Evolutionary conservation across 169 alveolate genomes (phyloP), one percentile per base, ranked within the genome.

Genomic region (Plasmodium falciparum): DNA sequence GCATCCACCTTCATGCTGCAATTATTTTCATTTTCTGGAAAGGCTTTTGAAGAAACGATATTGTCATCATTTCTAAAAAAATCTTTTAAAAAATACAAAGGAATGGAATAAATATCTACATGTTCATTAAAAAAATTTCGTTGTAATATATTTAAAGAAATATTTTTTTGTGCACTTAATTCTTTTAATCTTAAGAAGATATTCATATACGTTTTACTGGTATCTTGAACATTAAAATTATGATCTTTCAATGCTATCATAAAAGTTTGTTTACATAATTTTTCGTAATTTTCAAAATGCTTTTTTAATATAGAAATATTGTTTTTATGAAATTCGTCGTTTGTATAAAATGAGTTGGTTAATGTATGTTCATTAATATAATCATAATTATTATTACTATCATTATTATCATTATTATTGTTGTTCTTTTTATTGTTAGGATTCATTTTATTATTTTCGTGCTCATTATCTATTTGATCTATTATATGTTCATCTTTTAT

Each of bases 1-100:
- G 8, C 7, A 33, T 4, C 8, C 45, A 33, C 45, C 8, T 33
- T 33, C 7, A 6, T 0, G 8, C 7, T 33, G 45, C 45, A 5
- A 56, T 56, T 56, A 6, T 56, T 56, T 22, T 15, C 15, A 56
- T 56, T 56, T 56, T 15, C 8, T 15, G 11, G 15, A n/a, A 56
- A 11, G n/a, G 0, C 11, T 15, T 56, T 45, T 17, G 29, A 70
- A 43, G 26, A 13, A 26, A 65, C 26, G 6, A 47, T 26, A 4
- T 8, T 50, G 6, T 76, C 89, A n/a, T 58, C n/a, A 47, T 50
- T 6, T 8, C 26, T 12, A 26, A 29, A 26, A 78, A 49, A 17
- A 56, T 4, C 58, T 70, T 78, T 78, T 58, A 78, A 78, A 43
- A 26, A 78, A n/a, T 47, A 78, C 15, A 78, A 59, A 12, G 89